Evolutionary conservation across 768 basidiomycete genomes (phyloP), one percentile per base, ranked within the genome.

Genomic region (Leccinum arenicola): DNA sequence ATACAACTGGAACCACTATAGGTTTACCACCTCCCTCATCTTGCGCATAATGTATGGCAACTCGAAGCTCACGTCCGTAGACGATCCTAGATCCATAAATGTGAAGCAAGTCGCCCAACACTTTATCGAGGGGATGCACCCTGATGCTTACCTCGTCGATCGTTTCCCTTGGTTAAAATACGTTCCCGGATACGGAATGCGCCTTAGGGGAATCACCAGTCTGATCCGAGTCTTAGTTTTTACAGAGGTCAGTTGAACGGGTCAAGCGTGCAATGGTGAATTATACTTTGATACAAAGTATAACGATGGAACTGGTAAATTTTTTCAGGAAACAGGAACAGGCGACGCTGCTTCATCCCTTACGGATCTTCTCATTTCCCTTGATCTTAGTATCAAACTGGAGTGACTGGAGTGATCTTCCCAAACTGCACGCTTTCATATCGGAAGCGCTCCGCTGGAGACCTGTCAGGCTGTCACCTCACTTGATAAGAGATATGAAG

Each of bases 181-280:
- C 63, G 63, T 88, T 27, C 87, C 88, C 0, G 84, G 83, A 21
- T 87, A 87, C 63, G 76, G 84, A 11, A 75, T 76, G 9, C 79
- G 81, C 53, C 75, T 89, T 1, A 76, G 76, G 54, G 74, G 0
- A 82, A 82, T 21, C 81, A 87, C 60, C 63, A 68, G 1, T 79
- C 80, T 40, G 85, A 87, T 61, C 31, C 31, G 31, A 31, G 31
- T 31, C 71, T 83, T 1, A 65, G 59, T 0, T 68, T 86, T 15
- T 88, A 86, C 72, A 80, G 75, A 49, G 71, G 70, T 2, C 82
- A 83, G 53, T 66, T 87, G 27, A 27, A 27, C 27, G 5, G n/a
- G 81, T 85, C 5, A 74, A 77, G 52, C 63, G 61, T 17, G 76
- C 77, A 54, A 74, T 84, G 69, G 83, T 83, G 11, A 54, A 10